Conservation (phyloP, 2,329 filamentous ascomycete species). For the Fusarium pseudograminearum region DNA sequence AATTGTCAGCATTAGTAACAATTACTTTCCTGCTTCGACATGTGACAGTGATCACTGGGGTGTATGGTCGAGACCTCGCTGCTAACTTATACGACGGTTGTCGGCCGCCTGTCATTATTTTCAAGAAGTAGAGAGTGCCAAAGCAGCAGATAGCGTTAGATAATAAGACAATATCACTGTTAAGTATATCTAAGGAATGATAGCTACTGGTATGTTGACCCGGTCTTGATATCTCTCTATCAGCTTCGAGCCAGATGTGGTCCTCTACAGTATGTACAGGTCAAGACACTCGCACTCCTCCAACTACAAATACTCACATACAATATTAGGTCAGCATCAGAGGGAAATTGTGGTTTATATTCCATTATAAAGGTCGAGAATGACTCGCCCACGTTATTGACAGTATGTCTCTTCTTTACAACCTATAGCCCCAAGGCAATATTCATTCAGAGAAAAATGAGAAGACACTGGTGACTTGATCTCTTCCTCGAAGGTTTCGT, state of each 20-base stretch:
- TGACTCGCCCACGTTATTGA: too few relatives aligned
- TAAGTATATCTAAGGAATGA: neutral
- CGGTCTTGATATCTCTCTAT: neutral
- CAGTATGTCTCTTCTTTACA: neutral
- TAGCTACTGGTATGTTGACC: too few relatives aligned
- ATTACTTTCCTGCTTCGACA: neutral
- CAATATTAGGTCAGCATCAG: neutral
- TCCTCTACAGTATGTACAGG: neutral
- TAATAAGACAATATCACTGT: neutral
- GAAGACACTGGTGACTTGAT: neutral
- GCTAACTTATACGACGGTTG: neutral
- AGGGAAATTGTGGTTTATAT: neutral
- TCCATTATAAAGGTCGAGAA: neutral
- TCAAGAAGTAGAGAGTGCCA: neutral
- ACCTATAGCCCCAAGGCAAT: neutral
- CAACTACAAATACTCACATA: neutral
- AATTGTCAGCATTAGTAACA: neutral
- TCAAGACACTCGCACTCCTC: neutral
- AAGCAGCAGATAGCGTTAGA: too few relatives aligned
- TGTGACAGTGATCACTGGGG: neutral
- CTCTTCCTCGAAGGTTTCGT: neutral
- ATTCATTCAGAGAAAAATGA: neutral
- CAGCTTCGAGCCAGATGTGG: too few relatives aligned
- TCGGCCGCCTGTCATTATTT: neutral
- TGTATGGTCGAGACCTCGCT: neutral